Percentiles rank a stretch among this genome's conserved stretches.
phyloP scores from a whole-genome alignment of 1,284 basidiomycete genomes.

The Puccinia brachypodii region DNA sequence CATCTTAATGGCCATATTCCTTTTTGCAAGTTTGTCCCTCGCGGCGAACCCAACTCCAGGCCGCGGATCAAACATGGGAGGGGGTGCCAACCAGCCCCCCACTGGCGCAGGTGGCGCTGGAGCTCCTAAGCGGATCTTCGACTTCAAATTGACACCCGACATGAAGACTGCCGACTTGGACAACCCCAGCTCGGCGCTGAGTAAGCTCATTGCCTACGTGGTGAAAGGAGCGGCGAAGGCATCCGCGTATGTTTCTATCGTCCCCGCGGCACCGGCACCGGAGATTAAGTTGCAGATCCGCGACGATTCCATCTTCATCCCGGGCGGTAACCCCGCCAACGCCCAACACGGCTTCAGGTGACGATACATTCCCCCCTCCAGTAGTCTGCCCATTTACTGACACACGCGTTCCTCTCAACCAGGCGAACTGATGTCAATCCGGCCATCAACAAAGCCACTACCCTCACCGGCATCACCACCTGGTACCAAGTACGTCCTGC shows the following conservation, averaged over 20 bases:
- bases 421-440: slow-evolving; percentile 30
- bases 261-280: not conserved
- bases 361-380: not conserved
- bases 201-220: slow-evolving; percentile 15
- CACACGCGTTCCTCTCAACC: not conserved
- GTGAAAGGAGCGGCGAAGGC: slow-evolving; percentile 4
- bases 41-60: no score
- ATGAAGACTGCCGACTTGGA: slow-evolving; percentile 22
- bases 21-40: no score
- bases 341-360: slow-evolving; percentile 32
- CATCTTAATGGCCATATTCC: no score
- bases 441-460: slow-evolving; percentile 15
- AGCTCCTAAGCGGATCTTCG: not conserved
- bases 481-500: slow-evolving; percentile 9
- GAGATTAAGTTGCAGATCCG: slow-evolving; percentile 8
- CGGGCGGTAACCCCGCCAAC: not conserved
- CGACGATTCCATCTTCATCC: slow-evolving; percentile 22
- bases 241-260: not conserved
- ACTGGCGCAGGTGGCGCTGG: not conserved
- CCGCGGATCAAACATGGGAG: no score
- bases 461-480: slow-evolving; percentile 12
- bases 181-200: slow-evolving; percentile 4
- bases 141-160: slow-evolving; percentile 20
- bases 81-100: no score
- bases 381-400: not conserved